Percentiles rank a stretch among this genome's conserved stretches.
These are phyloP conservation scores for Penicillium janthinellum DNA, from an alignment of 2,329 filamentous ascomycete genomes.

Conservation along the genomic window DNA sequence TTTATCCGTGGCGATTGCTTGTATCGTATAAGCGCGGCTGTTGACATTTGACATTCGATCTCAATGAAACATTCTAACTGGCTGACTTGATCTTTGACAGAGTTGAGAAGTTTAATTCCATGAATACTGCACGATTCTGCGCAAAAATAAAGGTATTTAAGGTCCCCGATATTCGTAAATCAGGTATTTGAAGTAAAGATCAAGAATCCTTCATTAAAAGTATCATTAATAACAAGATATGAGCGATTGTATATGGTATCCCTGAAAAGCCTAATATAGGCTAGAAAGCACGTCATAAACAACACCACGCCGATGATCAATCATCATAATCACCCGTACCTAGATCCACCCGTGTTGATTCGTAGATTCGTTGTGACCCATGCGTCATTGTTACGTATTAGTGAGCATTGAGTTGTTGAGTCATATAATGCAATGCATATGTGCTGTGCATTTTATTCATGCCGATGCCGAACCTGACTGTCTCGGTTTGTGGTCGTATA, in stretches of 20 bases:
- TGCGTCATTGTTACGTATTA: neutral
- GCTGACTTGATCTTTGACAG: neutral
- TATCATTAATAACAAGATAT: conserved; percentile 1
- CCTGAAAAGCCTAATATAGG: neutral
- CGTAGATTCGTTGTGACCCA: conserved; percentile 3
- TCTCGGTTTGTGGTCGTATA: neutral
- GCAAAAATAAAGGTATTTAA: neutral
- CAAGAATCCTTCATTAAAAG: neutral
- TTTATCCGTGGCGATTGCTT: neutral
- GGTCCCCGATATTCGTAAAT: neutral
- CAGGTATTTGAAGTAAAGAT: no score
- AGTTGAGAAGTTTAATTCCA: neutral
- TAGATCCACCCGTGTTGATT: conserved; percentile 2
- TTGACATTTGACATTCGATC: neutral
- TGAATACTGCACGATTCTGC: neutral
- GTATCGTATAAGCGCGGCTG: neutral
- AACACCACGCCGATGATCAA: neutral
- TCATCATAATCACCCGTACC: neutral
- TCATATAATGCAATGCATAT: neutral
- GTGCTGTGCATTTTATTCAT: neutral
- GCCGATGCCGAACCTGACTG: neutral
- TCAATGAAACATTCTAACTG: no score
- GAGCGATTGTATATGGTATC: neutral
- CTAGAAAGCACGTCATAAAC: neutral
- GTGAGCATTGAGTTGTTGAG: neutral